Evolutionary conservation across 495 filamentous ascomycete genomes (phyloP).

Genomic region (Penicillium alfredii): DNA sequence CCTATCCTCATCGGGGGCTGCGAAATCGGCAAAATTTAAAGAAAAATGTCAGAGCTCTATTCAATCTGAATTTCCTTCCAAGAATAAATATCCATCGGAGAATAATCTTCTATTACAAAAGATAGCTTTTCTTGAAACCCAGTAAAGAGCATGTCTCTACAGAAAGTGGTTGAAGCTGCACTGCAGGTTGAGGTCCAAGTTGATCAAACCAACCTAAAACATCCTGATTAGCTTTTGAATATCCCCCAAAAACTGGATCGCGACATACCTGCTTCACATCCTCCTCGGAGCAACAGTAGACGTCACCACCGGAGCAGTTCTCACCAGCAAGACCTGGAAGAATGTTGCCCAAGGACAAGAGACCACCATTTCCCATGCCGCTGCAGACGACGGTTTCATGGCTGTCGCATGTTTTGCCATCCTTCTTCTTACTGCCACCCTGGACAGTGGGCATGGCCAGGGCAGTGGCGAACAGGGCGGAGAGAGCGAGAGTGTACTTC

Average conservation of each 20-base stretch:
- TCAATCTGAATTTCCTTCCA: too few relatives aligned
- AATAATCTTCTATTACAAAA: too few relatives aligned
- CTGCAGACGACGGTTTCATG: slow-evolving; percentile 8
- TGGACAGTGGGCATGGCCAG: slow-evolving; percentile 1
- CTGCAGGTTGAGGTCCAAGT: slow-evolving; percentile 7
- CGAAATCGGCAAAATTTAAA: too few relatives aligned
- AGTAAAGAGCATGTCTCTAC: too few relatives aligned
- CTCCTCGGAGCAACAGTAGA: slow-evolving; percentile 9
- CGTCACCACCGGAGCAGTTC: slow-evolving; percentile 4
- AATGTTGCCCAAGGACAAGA: slow-evolving; percentile 10
- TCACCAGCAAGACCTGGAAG: slow-evolving; percentile 3
- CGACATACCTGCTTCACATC: slow-evolving; percentile 10
- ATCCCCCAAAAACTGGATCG: not conserved
- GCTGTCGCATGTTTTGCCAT: slow-evolving; percentile 1
- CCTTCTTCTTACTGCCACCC: not conserved
- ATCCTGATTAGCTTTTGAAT: not conserved
- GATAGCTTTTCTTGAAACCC: too few relatives aligned
- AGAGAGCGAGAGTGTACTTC: slow-evolving; percentile 4
- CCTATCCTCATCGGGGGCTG: too few relatives aligned
- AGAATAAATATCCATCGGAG: too few relatives aligned
- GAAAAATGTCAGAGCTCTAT: too few relatives aligned
- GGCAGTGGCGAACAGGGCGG: slow-evolving; percentile 1
- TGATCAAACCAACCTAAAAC: slow-evolving; percentile 5
- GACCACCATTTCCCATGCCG: slow-evolving; percentile 4
- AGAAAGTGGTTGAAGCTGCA: slow-evolving; percentile 9